Percentiles rank a stretch among this genome's conserved stretches.
Evolutionary conservation across 345 rosid genomes (phyloP).

Genomic region (Gossypium longicalyx): DNA sequence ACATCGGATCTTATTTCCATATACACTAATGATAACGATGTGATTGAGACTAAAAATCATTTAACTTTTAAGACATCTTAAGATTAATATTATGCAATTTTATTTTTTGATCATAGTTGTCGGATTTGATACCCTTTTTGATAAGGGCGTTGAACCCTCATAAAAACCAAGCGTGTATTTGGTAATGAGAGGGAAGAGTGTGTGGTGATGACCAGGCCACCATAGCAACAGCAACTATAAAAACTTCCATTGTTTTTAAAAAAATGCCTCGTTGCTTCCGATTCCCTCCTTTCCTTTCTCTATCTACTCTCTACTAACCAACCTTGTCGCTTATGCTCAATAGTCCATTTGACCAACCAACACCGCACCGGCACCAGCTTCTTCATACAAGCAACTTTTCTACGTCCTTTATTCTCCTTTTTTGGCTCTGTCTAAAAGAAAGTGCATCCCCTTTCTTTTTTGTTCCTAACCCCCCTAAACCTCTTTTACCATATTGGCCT

Average conservation of each 20-base stretch:
- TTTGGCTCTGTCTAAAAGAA: neutral
- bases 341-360: slow-evolving; percentile 27
- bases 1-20: neutral
- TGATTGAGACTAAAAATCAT: neutral
- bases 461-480: neutral
- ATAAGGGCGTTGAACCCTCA: neutral
- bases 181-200: neutral
- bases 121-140: slow-evolving; percentile 10
- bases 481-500: neutral
- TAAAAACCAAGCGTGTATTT: neutral
- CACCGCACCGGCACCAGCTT: neutral
- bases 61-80: neutral
- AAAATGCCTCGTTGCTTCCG: slow-evolving; percentile 16
- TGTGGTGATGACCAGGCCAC: neutral
- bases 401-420: slow-evolving; percentile 7
- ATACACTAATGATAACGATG: neutral
- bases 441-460: neutral
- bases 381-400: neutral
- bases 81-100: neutral
- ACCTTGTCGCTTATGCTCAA: slow-evolving; percentile 13
- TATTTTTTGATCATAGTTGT: neutral
- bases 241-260: neutral
- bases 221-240: neutral
- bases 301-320: slow-evolving; percentile 15
- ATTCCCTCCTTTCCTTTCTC: slow-evolving; percentile 15